Evolutionary conservation across 768 basidiomycete species (phyloP), one percentile per base, ranked within the genome.

Genomic region (Agrocybe chaxingu): DNA sequence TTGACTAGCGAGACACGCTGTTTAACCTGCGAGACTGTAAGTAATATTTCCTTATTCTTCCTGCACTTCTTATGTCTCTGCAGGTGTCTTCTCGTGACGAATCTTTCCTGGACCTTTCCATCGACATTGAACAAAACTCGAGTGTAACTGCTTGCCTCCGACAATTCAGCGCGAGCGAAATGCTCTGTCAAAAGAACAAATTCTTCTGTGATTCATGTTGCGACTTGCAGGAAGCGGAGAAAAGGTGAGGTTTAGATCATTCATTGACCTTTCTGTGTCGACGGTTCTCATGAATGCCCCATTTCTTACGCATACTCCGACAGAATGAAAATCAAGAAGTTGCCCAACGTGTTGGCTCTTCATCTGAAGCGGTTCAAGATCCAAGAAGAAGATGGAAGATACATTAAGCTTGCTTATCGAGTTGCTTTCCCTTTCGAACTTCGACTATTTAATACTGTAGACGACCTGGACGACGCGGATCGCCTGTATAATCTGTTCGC

Each of bases 301-400:
- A 47, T 42, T 41, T 44, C 42, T n/a, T 50, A 8, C 9, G 11
- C 31, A 8, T 63, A 24, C 5, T 5, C 24, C 5, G 24, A 24
- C 24, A 97, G 96, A 61, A 98, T 99, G 96, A 99, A 99, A 71
- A 94, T 99, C 66, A 98, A 98, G 75, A 89, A 85, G 58, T 76
- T 98, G 0, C 97, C 97, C 0, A 96, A 98, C 64, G 78, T 99
- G 34, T 84, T 99, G 18, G 94, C 96, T 9, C 78, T 99, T 19
- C 97, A 99, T 67, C 73, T 99, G 42, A 99, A 99, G 73, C 84
- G 97, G 32, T 99, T 99, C 85, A 99, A 99, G 70, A 97, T 94
- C 64, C 94, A 97, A 66, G 96, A 98, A 67, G 88, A 92, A 57
- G 70, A 89, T 2, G 82, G 85, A 53, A 88, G 84, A 64, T 92